These are phyloP conservation scores for Xylaria curta DNA, from an alignment of 495 filamentous ascomycete genomes.

Conservation along the genomic window DNA sequence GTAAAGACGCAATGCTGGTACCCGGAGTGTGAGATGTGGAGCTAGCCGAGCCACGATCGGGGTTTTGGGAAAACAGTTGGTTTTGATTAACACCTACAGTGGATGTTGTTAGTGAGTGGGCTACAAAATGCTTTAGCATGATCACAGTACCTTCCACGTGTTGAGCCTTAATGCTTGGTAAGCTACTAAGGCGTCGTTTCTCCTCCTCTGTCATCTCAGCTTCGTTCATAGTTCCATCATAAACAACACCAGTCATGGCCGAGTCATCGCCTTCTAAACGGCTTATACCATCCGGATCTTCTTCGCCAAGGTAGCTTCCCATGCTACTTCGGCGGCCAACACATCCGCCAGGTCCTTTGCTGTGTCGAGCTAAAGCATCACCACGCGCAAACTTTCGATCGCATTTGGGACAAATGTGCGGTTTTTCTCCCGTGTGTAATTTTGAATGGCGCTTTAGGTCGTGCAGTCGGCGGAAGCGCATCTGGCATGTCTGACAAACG, in stretches of 20 bases:
- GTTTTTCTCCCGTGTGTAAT: constrained; percentile 94
- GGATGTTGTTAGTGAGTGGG: constrained; percentile 33
- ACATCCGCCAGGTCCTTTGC: constrained; percentile 94
- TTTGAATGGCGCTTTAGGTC: constrained; percentile 97
- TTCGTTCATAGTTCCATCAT: constrained; percentile 66
- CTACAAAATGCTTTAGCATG: constrained; percentile 41
- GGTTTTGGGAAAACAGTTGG: constrained; percentile 67
- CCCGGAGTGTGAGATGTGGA: constrained; percentile 60
- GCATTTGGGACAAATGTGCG: constrained; percentile 92
- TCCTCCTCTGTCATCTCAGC: constrained; percentile 59
- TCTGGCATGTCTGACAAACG: constrained; percentile 84
- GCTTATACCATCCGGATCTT: constrained; percentile 64
- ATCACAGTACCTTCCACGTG: constrained; percentile 62
- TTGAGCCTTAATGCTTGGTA: constrained; percentile 76
- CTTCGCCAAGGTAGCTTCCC: constrained; percentile 83
- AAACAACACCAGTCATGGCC: constrained; percentile 77
- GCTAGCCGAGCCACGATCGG: constrained; percentile 58
- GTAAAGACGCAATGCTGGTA: constrained; percentile 55
- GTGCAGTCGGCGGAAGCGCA: constrained; percentile 89
- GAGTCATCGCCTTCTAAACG: constrained; percentile 70
- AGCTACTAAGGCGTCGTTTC: constrained; percentile 59
- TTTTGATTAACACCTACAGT: constrained; percentile 62
- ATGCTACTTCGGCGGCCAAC: constrained; percentile 88
- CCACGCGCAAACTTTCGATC: constrained; percentile 93
- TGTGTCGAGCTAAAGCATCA: constrained; percentile 92